Base-by-base conservation (phyloP, 2,329 filamentous ascomycete species). In the Venturia asperata region DNA sequence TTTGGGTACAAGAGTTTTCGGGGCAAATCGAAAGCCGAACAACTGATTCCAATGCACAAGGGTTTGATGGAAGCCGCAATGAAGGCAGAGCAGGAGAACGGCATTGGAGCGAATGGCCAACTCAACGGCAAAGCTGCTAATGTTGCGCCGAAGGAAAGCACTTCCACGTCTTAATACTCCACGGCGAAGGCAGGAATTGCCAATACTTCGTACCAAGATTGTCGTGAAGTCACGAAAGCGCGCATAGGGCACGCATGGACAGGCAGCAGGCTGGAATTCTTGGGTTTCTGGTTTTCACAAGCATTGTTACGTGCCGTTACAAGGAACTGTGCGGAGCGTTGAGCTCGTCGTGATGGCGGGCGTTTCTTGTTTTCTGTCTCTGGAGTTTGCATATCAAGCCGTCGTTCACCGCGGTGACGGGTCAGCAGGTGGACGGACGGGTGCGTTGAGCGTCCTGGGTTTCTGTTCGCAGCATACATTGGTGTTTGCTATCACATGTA, bases 1-100 rank as follows among this genome's bases (percentile, higher is more conserved):
- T 37, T 65, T 39, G 55, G 64, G 19, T 39, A 65, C 39, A 55
- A 58, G 45, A 45, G 64, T 56, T 65, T 65, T 56, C 62, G 62
- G 24, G 64, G 64, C 34, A 47, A 21, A 15, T 21, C 55, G 11
- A 52, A 27, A 27, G 55, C 55, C 1, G 52, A 47, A 34, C 42
- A 63, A 19, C 42, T 61, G 39, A 42, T 58, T 37, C 27, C 30
- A 13, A 58, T 58, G 52, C 52, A 58, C 52, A 58, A 58, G 30
- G 52, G 27, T 2, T 4, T 58, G 30, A 11, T 37, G 9, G 30
- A 58, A 10, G 52, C 27, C 52, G 27, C 30, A 5, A 37, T 13
- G 5, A 58, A 58, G 30, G 52, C 27, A 21, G 52, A 58, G 52
- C 30, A 58, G 52, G 52, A 58, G 30, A 58, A 37, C 5, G 52